Percentiles rank a stretch among this genome's conserved stretches.
Evolutionary conservation across 2,329 filamentous ascomycete species (phyloP).

Genomic region (Pseudogymnoascus sp.): DNA sequence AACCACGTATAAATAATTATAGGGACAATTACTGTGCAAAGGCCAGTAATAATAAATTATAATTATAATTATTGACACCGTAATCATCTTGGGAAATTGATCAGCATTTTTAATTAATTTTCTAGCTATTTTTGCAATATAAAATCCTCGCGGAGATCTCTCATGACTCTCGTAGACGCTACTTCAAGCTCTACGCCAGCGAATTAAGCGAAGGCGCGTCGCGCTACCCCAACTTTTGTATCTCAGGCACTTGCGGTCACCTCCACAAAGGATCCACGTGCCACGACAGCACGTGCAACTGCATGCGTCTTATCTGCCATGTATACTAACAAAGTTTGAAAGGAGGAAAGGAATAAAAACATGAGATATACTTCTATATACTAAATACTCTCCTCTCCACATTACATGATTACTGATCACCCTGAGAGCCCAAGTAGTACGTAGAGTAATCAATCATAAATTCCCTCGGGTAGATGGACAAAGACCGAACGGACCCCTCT

Average conservation of each 20-base stretch:
- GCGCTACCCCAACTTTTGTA: slow-evolving; percentile 1
- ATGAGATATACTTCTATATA: background rate
- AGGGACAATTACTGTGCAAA: background rate
- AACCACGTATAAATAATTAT: background rate
- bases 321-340: background rate
- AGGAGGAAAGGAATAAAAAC: background rate
- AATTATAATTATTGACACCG: background rate
- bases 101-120: background rate
- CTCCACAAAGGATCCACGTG: background rate
- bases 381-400: background rate
- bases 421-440: background rate
- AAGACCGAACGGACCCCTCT: slow-evolving; percentile 4
- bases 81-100: background rate
- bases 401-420: background rate
- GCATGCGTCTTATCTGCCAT: background rate
- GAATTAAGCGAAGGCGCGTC: background rate
- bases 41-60: too few species aligned
- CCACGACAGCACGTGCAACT: background rate
- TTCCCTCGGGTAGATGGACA: slow-evolving; percentile 1
- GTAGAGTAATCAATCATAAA: background rate
- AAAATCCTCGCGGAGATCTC: background rate
- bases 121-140: background rate
- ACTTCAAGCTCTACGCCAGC: background rate
- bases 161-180: background rate
- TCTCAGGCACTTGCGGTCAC: background rate